Percentiles rank a stretch among this genome's conserved stretches.
phyloP scores from a whole-genome alignment of 805 yeast species.

The Wickerhamiella alocasiicola region DNA sequence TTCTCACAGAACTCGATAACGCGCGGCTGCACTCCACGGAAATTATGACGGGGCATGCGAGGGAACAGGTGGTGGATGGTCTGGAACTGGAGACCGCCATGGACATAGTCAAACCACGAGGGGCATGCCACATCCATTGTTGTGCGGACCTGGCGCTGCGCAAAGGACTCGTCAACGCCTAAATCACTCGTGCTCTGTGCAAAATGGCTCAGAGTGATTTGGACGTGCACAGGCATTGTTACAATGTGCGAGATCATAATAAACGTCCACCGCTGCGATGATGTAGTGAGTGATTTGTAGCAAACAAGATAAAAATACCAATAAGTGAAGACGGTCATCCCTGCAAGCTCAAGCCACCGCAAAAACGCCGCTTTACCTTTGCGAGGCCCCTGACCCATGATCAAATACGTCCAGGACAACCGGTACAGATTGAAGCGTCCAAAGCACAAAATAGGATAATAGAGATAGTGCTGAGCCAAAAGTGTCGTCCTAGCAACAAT shows the following conservation, averaged over 20 bases:
- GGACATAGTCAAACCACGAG: slow-evolving; percentile 78
- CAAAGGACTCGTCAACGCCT: slow-evolving; percentile 68
- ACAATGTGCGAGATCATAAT: slow-evolving; percentile 63
- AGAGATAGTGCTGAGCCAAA: slow-evolving; percentile 54
- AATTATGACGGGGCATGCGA: slow-evolving; percentile 75
- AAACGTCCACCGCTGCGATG: slow-evolving; percentile 43
- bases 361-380: slow-evolving; percentile 80
- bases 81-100: slow-evolving; percentile 88
- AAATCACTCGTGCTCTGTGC: slow-evolving; percentile 88
- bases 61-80: slow-evolving; percentile 87
- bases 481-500: slow-evolving; percentile 44
- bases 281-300: slow-evolving; percentile 38
- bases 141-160: slow-evolving; percentile 70
- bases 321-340: slow-evolving; percentile 54
- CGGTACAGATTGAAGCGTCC: slow-evolving; percentile 80
- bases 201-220: slow-evolving; percentile 78
- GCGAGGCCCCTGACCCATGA: slow-evolving; percentile 67
- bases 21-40: slow-evolving; percentile 57
- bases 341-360: slow-evolving; percentile 62
- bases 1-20: slow-evolving; percentile 65
- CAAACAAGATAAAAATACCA: slow-evolving; percentile 71
- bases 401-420: slow-evolving; percentile 63
- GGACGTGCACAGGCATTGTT: slow-evolving; percentile 89
- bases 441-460: slow-evolving; percentile 68
- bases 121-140: slow-evolving; percentile 96